A percentile compares a stretch with the other conserved stretches of the same genome.
phyloP scores from a whole-genome alignment of 179 eudicot genomes.

The Kewa caespitosa region DNA sequence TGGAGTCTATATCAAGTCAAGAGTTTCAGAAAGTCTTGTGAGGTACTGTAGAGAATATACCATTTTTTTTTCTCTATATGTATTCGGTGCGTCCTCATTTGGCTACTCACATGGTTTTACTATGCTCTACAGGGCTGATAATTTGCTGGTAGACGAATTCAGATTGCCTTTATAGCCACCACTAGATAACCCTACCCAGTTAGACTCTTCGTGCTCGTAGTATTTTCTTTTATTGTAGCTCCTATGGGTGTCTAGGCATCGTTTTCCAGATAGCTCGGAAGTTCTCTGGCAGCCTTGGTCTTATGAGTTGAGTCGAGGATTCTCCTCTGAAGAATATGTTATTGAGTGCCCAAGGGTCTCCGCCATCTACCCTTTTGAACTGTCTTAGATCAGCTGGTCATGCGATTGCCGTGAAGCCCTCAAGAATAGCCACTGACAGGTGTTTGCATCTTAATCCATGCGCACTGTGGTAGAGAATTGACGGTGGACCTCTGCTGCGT shows the following conservation, averaged over 20 bases:
- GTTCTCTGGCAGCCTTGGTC: slow-evolving; percentile 33
- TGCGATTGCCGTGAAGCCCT: slow-evolving; percentile 37
- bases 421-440: slow-evolving; percentile 36
- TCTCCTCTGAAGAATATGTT: slow-evolving; percentile 42
- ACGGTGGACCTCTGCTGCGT: slow-evolving; percentile 47
- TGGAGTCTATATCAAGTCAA: slow-evolving; percentile 42
- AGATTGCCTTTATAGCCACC: slow-evolving; percentile 41
- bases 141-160: slow-evolving; percentile 37
- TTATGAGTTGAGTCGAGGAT: slow-evolving; percentile 23
- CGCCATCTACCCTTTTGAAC: slow-evolving; percentile 31
- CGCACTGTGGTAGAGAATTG: slow-evolving; percentile 29
- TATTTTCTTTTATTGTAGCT: slow-evolving; percentile 33
- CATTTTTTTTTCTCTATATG: slow-evolving; percentile 5
- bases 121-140: slow-evolving; percentile 55
- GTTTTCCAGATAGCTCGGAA: slow-evolving; percentile 33
- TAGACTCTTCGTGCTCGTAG: slow-evolving; percentile 26
- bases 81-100: not conserved
- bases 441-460: slow-evolving; percentile 28
- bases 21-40: slow-evolving; percentile 41
- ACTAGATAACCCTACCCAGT: slow-evolving; percentile 41
- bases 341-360: slow-evolving; percentile 30
- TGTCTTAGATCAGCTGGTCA: slow-evolving; percentile 26
- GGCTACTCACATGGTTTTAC: slow-evolving; percentile 11
- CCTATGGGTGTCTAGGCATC: slow-evolving; percentile 38
- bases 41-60: slow-evolving; percentile 34